Evolutionary conservation across 352 stramenopile species (phyloP), one percentile per base, ranked within the genome.

Genomic region (Achlya hypogyna): DNA sequence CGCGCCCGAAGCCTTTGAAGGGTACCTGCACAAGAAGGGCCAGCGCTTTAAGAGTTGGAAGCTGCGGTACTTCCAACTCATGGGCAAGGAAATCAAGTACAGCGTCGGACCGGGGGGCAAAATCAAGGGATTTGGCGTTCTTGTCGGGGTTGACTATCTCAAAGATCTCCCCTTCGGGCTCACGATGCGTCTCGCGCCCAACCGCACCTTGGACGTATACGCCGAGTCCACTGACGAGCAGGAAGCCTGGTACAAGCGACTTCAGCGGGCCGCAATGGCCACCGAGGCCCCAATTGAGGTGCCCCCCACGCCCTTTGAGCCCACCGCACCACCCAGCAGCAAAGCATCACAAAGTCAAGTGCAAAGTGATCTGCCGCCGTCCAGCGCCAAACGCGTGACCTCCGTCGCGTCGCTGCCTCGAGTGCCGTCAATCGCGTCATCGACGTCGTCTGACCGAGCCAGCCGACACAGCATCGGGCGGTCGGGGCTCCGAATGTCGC

Each of bases 11-110:
- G 22, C 28, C 23, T 67, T 67, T 53, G 81, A 88, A 65, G 83
- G 83, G 53, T 89, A 79, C 63, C 71, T 91, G 31, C 34, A 74
- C 5, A 91, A 91, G 69, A 78, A 85, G 28, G 79, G 82, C 22
- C 77, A 77, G 20, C 79, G 75, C 67, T 69, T 91, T 65, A 88
- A 88, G 72, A 91, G 74, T 51, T 91, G 82, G 82, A 84, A 87
- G 42, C 81, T 77, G 34, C 81, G 83, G 51, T 91, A 87, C 71
- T 67, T 67, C 45, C 20, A 28, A 5, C 43, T 67, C 14, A 45
- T 20, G 18, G n/a, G 42, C 40, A 49, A 67, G 31, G 60, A 67
- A 38, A 49, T 67, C 60, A 67, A 67, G 32, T 67, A 67, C 60
- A 67, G 40, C 42, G 22, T 16, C 22, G 22, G 16, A 22, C 60